Evolutionary conservation across 2,329 filamentous ascomycete genomes (phyloP).

Genomic region (Fusarium nurragi): DNA sequence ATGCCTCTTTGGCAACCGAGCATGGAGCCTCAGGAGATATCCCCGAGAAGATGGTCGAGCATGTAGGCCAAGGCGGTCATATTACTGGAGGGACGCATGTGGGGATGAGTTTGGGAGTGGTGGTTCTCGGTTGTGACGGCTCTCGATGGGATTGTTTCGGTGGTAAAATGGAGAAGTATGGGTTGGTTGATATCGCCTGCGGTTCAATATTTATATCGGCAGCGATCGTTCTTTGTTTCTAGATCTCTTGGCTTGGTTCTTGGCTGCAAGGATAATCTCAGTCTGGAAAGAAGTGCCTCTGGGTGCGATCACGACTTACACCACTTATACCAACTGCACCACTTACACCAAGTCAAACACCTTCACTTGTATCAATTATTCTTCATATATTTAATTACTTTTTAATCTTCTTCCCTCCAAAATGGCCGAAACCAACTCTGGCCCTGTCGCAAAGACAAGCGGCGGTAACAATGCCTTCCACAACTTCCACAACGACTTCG

Average conservation of each 20-base stretch:
- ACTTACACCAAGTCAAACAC: too few relatives aligned
- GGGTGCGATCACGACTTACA: background rate
- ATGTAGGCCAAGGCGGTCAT: background rate
- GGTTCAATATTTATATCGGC: conserved; percentile 21
- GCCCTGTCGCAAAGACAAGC: conserved; percentile 56
- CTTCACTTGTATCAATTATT: too few relatives aligned
- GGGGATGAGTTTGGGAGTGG: background rate
- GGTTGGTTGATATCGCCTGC: background rate
- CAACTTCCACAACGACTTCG: conserved; percentile 80
- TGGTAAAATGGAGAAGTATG: background rate
- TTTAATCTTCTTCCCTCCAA: background rate
- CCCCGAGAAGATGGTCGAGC: background rate
- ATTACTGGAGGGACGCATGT: background rate
- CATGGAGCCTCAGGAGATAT: conserved; percentile 7
- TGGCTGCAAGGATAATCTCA: conserved; percentile 21
- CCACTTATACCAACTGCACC: conserved; percentile 4
- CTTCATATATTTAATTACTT: background rate
- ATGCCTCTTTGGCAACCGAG: conserved; percentile 35
- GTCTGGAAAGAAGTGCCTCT: conserved; percentile 7
- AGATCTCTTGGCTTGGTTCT: conserved; percentile 19
- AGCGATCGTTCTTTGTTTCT: background rate
- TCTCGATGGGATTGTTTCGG: background rate
- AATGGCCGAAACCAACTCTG: conserved; percentile 27
- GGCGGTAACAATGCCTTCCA: conserved; percentile 77
- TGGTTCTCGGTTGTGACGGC: conserved; percentile 31